Percentiles rank a stretch among this genome's conserved stretches.
Evolutionary conservation across 371 early-diverging fungal species (phyloP).

Genomic region (Syncephalis plumigaleata): DNA sequence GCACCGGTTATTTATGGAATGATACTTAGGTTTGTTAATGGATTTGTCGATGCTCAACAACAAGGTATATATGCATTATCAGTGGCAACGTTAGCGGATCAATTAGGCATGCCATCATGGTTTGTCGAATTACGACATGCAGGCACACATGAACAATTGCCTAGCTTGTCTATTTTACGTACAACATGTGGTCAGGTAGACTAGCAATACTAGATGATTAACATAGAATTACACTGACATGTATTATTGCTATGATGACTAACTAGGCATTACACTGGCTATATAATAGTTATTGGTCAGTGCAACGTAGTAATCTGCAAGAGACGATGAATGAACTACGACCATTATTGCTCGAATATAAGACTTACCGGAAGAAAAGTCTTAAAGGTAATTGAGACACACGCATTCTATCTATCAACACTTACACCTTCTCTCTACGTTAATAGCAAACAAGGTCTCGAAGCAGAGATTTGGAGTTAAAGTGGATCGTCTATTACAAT

Average conservation of each 20-base stretch:
- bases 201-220: background rate
- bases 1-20: too few relatives aligned
- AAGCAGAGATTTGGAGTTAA: too few relatives aligned
- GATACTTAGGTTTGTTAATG: conserved; percentile 56
- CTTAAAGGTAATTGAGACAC: conserved; percentile 15
- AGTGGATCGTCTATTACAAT: background rate
- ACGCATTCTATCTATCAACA: too few relatives aligned
- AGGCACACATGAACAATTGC: conserved; percentile 41
- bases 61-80: conserved; percentile 25
- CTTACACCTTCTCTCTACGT: too few relatives aligned
- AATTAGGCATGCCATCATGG: conserved; percentile 34
- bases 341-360: conserved; percentile 14
- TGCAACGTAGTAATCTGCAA: conserved; percentile 8
- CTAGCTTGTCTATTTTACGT: conserved; percentile 31
- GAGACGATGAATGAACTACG: conserved; percentile 8
- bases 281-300: conserved; percentile 23
- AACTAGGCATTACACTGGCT: conserved; percentile 26
- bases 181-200: conserved; percentile 23
- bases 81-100: conserved; percentile 27
- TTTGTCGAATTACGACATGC: conserved; percentile 52
- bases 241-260: background rate
- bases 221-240: too few relatives aligned
- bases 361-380: conserved; percentile 16
- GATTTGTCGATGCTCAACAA: conserved; percentile 40
- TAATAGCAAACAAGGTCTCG: too few relatives aligned